Conservation (phyloP, 495 filamentous ascomycete species). For the Neurospora sp. region DNA sequence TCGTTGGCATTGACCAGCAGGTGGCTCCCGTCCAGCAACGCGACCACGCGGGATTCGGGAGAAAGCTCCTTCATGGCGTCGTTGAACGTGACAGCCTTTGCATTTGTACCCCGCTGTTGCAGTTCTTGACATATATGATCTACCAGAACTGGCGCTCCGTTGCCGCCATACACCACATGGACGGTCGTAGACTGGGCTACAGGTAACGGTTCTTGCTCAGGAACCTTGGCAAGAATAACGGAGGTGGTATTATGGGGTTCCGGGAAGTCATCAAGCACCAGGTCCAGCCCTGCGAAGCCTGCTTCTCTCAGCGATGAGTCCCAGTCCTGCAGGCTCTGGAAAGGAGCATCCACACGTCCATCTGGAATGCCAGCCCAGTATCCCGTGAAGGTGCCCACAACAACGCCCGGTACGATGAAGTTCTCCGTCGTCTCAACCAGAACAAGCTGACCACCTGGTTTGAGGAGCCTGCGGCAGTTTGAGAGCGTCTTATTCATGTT, state of each 20-base stretch:
- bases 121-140: neutral
- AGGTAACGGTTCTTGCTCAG: neutral
- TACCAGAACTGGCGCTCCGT: neutral
- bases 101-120: neutral
- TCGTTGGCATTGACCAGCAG: constrained; percentile 5
- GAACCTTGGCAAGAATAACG: constrained; percentile 6
- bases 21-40: neutral
- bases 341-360: constrained; percentile 24
- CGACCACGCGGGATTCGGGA: no score
- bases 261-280: constrained; percentile 10
- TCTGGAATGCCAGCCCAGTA: constrained; percentile 27
- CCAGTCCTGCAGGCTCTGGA: constrained; percentile 23
- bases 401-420: constrained; percentile 15
- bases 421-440: constrained; percentile 27
- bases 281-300: constrained; percentile 40
- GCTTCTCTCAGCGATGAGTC: constrained; percentile 22
- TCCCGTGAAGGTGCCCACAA: constrained; percentile 28
- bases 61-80: no score
- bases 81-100: no score
- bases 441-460: constrained; percentile 30
- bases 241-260: constrained; percentile 3
- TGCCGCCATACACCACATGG: no score
- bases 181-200: no score
- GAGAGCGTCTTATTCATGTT: constrained; percentile 22
- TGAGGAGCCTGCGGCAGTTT: constrained; percentile 25